Conservation (phyloP, 176 grass and related monocot genomes). For the Zea luxurians region DNA sequence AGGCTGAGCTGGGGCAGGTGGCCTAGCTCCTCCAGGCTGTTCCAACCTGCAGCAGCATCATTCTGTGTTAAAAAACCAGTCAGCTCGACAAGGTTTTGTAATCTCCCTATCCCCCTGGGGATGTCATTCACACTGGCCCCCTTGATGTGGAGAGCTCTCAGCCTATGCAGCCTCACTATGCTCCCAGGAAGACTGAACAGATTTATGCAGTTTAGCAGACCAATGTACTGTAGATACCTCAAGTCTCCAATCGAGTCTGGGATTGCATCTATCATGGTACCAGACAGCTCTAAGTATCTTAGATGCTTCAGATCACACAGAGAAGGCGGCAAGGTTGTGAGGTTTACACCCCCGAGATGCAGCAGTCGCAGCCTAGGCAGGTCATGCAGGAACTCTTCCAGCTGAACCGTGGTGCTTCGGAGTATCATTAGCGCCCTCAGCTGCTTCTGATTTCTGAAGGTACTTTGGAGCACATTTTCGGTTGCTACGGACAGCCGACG, state of each 20-base stretch:
- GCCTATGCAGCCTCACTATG: slow-evolving; percentile 44
- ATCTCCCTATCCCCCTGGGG: slow-evolving; percentile 39
- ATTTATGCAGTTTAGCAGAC: slow-evolving; percentile 35
- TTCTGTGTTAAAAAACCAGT: slow-evolving; percentile 35
- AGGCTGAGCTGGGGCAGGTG: slow-evolving; percentile 30
- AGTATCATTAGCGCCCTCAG: slow-evolving; percentile 48
- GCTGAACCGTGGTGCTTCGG: slow-evolving; percentile 18
- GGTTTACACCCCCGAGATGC: slow-evolving; percentile 25
- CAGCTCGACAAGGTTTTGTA: slow-evolving; percentile 43
- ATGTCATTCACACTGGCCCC: slow-evolving; percentile 37
- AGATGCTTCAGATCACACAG: slow-evolving; percentile 46
- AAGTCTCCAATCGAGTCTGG: slow-evolving; percentile 43
- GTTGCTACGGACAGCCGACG: slow-evolving; percentile 35
- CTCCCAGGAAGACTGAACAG: slow-evolving; percentile 35
- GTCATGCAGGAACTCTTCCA: slow-evolving; percentile 26
- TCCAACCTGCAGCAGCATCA: slow-evolving; percentile 19
- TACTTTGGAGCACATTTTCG: slow-evolving; percentile 17
- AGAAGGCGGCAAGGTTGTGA: slow-evolving; percentile 40
- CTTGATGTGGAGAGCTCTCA: slow-evolving; percentile 45
- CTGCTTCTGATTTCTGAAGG: slow-evolving; percentile 25
- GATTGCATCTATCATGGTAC: slow-evolving; percentile 34
- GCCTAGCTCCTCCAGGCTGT: slow-evolving; percentile 46
- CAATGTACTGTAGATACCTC: slow-evolving; percentile 48
- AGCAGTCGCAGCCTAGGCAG: slow-evolving; percentile 43
- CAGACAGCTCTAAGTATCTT: slow-evolving; percentile 42